These are phyloP conservation scores for Pseudogymnoascus sp. DNA, from an alignment of 2,329 filamentous ascomycete species.

Conservation along the genomic window DNA sequence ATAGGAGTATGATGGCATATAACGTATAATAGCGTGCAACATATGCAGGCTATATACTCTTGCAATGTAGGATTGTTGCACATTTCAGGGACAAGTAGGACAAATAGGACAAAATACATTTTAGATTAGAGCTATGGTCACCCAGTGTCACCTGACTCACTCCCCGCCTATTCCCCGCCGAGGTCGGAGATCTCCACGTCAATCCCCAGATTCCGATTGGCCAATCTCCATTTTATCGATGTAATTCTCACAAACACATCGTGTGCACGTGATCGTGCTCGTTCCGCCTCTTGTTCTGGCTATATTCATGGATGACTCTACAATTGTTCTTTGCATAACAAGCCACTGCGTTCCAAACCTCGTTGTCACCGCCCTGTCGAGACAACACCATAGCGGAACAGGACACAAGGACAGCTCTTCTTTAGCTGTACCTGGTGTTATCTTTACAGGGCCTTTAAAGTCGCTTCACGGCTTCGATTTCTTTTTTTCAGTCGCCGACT, in stretches of 20 bases:
- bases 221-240: background rate
- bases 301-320: constrained; percentile 8
- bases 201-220: background rate
- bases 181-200: constrained; percentile 3
- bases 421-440: constrained; percentile 5
- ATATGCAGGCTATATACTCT: background rate
- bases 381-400: constrained; percentile 4
- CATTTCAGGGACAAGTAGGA: background rate
- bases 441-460: background rate
- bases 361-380: background rate
- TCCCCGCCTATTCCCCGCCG: constrained; percentile 5
- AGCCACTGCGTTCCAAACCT: constrained; percentile 2
- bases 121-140: background rate
- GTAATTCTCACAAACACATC: constrained; percentile 6
- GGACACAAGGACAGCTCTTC: constrained; percentile 6
- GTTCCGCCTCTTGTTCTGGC: background rate
- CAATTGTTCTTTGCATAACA: constrained; percentile 1
- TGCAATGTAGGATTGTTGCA: background rate
- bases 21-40: background rate
- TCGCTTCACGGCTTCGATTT: background rate
- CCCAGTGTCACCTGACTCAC: background rate
- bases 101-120: background rate
- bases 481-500: constrained; percentile 3
- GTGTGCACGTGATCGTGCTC: background rate
- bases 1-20: background rate